phyloP scores from a whole-genome alignment of 768 basidiomycete genomes.

The Lyophyllum atratum region DNA sequence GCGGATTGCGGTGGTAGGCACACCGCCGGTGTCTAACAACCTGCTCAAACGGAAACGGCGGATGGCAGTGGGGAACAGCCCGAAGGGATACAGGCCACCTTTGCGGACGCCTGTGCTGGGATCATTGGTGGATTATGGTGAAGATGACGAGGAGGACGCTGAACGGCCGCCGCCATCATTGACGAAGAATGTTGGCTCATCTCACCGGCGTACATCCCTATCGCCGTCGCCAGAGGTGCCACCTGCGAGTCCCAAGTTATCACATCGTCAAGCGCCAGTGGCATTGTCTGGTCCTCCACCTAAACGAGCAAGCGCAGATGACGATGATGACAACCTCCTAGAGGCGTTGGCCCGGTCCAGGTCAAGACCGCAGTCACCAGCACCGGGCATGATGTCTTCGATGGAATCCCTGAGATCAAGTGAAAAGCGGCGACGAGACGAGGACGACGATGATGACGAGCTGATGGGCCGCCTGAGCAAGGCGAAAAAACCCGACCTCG shows the following conservation, averaged over 20 bases:
- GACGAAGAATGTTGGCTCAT: constrained; percentile 6
- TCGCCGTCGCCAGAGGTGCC: constrained; percentile 35
- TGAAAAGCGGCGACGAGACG: constrained; percentile 72
- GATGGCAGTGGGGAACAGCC: constrained; percentile 38
- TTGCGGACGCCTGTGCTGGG: constrained; percentile 56
- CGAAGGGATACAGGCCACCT: constrained; percentile 49
- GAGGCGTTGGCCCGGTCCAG: constrained; percentile 52
- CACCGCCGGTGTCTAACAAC: constrained; percentile 38
- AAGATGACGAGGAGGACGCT: constrained; percentile 46
- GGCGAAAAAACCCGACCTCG: constrained; percentile 55
- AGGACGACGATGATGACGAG: constrained; percentile 74
- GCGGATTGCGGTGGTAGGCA: constrained; percentile 25
- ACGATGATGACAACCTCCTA: constrained; percentile 60
- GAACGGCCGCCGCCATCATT: constrained; percentile 5
- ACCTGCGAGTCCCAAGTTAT: constrained; percentile 37
- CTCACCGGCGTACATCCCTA: constrained; percentile 24
- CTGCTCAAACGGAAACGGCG: constrained; percentile 63
- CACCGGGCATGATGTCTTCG: constrained; percentile 33
- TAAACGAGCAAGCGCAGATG: constrained; percentile 37
- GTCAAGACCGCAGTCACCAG: constrained; percentile 39
- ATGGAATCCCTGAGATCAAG: constrained; percentile 52
- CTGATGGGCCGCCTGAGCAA: constrained; percentile 64
- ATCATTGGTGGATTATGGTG: constrained; percentile 74
- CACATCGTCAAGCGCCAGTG: constrained; percentile 37
- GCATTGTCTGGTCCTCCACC: constrained; percentile 42